Base-by-base conservation (phyloP, 2,329 filamentous ascomycete species). In the Ceratocystis destructans region DNA sequence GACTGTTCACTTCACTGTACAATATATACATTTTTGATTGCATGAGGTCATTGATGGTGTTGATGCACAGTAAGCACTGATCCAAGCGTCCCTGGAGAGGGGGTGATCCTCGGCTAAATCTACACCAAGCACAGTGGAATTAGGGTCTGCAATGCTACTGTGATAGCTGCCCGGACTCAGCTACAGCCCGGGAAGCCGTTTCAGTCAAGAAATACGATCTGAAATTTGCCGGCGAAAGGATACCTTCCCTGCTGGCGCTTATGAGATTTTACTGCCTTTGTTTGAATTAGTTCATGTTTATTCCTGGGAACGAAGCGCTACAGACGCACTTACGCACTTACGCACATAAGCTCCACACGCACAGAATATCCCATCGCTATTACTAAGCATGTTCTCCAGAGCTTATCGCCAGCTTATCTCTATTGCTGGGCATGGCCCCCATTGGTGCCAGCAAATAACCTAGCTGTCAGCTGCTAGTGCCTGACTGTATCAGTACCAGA, bases 361-460 rank as follows among this genome's bases (percentile, higher is more conserved):
- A 37, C 8, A 37, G 33, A 10, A 12, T 37, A 12, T 10, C 33
- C 10, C 33, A 3, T 2, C 2, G 33, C 8, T 37, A 20, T 53
- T 53, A 28, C 48, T 53, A 53, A 53, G 48, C 48, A 22, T 25
- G 28, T 20, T 53, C 22, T 15, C 4, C 6, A 8, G n/a, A 22
- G 46, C 20, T 10, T 10, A 48, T 48, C 46, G 28, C 25, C 48
- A 15, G 48, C 20, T 28, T 15, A 53, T 53, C 20, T 53, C 22
- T 15, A 53, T 53, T 20, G 8, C 10, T 1, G 6, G 48, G n/a
- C 15, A 10, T 17, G 20, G 25, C 48, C 28, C 28, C 45, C 33
- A 45, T 45, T 62, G 61, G 61, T 62, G 61, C 61, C 61, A 62
- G 61, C 61, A 62, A 46, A 62, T 12, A 62, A 8, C 61, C 12